These are phyloP conservation scores for Ascochyta pisi DNA, from an alignment of 2,329 filamentous ascomycete genomes.

Conservation along the genomic window DNA sequence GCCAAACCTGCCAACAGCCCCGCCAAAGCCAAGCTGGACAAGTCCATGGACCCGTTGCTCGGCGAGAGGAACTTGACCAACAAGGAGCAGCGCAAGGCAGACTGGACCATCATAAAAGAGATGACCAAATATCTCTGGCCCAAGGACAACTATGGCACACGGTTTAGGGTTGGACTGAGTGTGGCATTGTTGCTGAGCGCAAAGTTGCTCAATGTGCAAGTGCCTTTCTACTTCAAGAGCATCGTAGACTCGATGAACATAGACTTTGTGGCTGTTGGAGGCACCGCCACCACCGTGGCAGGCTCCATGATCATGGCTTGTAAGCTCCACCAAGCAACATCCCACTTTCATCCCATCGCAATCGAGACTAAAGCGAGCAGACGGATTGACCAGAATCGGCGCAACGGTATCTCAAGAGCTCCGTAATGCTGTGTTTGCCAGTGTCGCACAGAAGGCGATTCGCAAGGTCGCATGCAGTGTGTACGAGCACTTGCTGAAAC, in stretches of 20 bases:
- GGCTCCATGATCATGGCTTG: slow-evolving; percentile 92
- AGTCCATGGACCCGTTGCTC: slow-evolving; percentile 57
- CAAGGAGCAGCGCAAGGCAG: slow-evolving; percentile 91
- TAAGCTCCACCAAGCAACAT: slow-evolving; percentile 48
- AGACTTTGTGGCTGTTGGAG: slow-evolving; percentile 84
- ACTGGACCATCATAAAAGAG: slow-evolving; percentile 98
- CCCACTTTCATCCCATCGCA: slow-evolving; percentile 4
- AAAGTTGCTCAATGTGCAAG: slow-evolving; percentile 94
- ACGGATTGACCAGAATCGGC: slow-evolving; percentile 86
- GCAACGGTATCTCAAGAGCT: slow-evolving; percentile 91
- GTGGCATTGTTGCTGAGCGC: slow-evolving; percentile 83
- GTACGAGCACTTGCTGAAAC: slow-evolving; percentile 84
- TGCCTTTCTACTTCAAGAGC: slow-evolving; percentile 98
- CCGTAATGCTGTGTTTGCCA: slow-evolving; percentile 95
- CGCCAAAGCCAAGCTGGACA: slow-evolving; percentile 30
- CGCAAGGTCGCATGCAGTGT: slow-evolving; percentile 89
- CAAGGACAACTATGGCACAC: slow-evolving; percentile 82
- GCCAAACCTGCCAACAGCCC: slow-evolving; percentile 30
- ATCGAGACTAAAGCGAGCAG: slow-evolving; percentile 46
- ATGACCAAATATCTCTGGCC: slow-evolving; percentile 98
- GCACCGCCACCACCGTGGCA: slow-evolving; percentile 85
- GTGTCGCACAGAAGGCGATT: slow-evolving; percentile 96
- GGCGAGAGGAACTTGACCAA: slow-evolving; percentile 70
- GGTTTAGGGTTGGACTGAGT: slow-evolving; percentile 84
- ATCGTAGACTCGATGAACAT: slow-evolving; percentile 99